Base-by-base conservation (phyloP, 208 protist species). In the Leishmania lainsoni region DNA sequence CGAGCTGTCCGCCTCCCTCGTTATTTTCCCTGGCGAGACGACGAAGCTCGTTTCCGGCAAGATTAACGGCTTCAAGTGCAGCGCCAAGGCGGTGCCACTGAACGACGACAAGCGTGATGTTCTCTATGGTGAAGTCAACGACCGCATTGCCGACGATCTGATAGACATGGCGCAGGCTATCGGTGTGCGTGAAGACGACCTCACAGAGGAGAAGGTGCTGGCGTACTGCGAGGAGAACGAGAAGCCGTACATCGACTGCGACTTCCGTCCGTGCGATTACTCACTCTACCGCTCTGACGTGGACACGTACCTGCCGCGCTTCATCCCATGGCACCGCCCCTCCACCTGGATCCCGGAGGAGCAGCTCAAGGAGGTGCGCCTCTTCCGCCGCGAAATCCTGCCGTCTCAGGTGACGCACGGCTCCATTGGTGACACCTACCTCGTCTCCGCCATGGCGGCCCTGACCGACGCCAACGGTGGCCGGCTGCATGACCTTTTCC, bases 401-500 rank as follows among this genome's bases (percentile, higher is more conserved):
- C 91, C 93, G 16, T 87, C 83, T 20, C 90, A 95, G 52, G 91
- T 96, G 42, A 86, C 81, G 26, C 93, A 95, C 76, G 94, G 94
- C 68, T 81, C 88, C 29, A 91, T 96, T 68, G 94, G 93, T 42
- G 86, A 97, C 87, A 94, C 90, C 56, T 97, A 91, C 81, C 87
- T 97, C 81, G 73, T 94, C 20, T 96, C 87, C 52, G 87, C 93
- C 73, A 87, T 95, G 70, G 88, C 93, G 0, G 76, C 84, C 49
- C 84, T 95, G 71, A 81, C 91, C 8, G 90, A 94, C 82, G 75
- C 75, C 9, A 80, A 75, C 58, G 78, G 51, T 1, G 72, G 86
- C 22, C 83, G 69, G 12, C 66, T 94, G 42, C 88, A 75, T 45
- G 87, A 93, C 81, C 51, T 96, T n/a, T 93, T 95, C 83, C 89